Conservation (phyloP, 495 filamentous ascomycete species). For the Pyronema domesticum region DNA sequence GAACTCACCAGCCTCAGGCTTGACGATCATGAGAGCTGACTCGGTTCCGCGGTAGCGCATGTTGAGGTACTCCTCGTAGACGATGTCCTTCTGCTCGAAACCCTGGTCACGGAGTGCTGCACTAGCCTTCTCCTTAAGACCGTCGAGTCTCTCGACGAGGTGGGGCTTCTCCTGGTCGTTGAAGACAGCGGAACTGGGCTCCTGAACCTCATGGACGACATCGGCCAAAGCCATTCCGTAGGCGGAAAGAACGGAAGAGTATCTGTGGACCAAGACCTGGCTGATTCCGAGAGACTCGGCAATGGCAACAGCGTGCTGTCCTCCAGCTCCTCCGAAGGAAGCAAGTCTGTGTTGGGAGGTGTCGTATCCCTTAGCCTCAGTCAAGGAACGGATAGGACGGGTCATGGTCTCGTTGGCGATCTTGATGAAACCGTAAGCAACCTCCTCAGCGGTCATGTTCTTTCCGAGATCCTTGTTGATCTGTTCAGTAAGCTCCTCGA, state of each 20-base stretch:
- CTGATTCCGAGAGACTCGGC: constrained; percentile 72
- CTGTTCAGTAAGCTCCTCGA: constrained; percentile 57
- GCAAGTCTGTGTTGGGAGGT: constrained; percentile 77
- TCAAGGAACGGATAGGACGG: constrained; percentile 75
- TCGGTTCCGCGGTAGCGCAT: constrained; percentile 79
- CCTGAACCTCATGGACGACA: constrained; percentile 81
- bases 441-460: constrained; percentile 67
- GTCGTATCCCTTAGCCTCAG: constrained; percentile 85
- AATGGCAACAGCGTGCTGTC: constrained; percentile 92
- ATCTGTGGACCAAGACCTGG: constrained; percentile 76
- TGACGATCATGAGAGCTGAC: constrained; percentile 70
- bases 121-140: constrained; percentile 50
- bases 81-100: constrained; percentile 51
- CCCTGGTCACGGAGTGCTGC: constrained; percentile 52
- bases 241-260: constrained; percentile 86
- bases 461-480: constrained; percentile 55
- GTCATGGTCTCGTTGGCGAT: constrained; percentile 96
- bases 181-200: constrained; percentile 75
- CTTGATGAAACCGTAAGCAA: constrained; percentile 76
- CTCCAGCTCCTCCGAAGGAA: constrained; percentile 87
- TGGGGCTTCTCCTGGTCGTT: constrained; percentile 35
- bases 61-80: constrained; percentile 77
- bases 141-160: constrained; percentile 39
- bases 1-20: constrained; percentile 32
- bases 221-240: constrained; percentile 96